Conservation (phyloP, 805 yeast genomes). For the Spathaspora arborariae region DNA sequence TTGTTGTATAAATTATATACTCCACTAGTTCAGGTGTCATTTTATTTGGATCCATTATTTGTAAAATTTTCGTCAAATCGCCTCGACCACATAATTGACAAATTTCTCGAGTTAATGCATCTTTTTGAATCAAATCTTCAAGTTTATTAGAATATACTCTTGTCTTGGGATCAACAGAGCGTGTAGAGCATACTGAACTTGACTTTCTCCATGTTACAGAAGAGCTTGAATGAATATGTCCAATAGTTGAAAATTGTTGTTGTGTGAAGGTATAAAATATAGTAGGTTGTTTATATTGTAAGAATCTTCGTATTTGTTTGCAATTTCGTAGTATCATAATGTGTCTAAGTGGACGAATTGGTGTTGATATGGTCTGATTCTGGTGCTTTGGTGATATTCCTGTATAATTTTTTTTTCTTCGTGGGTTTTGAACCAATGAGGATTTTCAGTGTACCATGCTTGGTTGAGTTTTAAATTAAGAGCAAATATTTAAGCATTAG, state of each 20-base stretch:
- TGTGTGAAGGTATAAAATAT: neutral
- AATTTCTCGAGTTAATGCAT: neutral
- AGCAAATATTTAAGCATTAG: neutral
- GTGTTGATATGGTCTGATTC: neutral
- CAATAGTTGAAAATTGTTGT: neutral
- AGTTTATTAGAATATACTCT: neutral
- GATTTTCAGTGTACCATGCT: neutral
- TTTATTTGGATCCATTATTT: neutral
- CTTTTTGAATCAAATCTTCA: neutral
- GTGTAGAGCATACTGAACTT: neutral
- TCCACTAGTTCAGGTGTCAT: conserved; percentile 2
- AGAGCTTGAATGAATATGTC: neutral
- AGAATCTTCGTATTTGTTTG: neutral
- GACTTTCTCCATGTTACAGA: neutral
- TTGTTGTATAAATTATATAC: conserved; percentile 8
- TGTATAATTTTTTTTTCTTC: neutral
- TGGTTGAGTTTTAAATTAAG: no score
- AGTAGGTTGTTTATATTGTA: neutral
- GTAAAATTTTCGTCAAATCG: neutral
- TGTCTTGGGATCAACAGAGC: neutral
- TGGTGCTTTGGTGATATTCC: neutral
- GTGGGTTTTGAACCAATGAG: neutral
- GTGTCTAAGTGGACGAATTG: neutral
- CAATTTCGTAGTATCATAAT: neutral
- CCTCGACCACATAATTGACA: neutral